Evolutionary conservation across 1,284 basidiomycete genomes (phyloP).

Genomic region (Cutaneotrichosporon spelunceum): DNA sequence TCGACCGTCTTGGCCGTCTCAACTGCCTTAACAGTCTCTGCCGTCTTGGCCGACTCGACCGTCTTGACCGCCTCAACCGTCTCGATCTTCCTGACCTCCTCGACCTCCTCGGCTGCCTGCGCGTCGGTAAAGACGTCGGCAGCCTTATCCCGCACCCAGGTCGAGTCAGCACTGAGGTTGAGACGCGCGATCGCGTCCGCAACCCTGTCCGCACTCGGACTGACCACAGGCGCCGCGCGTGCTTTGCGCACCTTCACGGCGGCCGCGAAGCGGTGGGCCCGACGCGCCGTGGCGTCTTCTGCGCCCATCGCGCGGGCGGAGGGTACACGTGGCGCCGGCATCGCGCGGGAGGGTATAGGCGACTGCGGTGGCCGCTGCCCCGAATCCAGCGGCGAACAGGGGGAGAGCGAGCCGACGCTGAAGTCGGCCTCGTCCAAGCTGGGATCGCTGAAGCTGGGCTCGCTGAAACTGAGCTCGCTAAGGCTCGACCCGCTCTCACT

Average conservation of each 20-base stretch:
- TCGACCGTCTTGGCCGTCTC: no score
- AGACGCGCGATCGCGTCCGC: neutral
- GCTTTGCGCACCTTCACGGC: neutral
- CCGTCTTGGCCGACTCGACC: no score
- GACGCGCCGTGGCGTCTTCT: neutral
- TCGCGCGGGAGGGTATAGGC: neutral
- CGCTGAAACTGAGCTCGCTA: neutral
- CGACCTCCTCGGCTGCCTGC: neutral
- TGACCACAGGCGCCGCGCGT: neutral
- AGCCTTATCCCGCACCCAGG: neutral
- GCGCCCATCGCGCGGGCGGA: neutral
- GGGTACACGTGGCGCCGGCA: neutral
- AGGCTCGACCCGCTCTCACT: slow-evolving; percentile 7
- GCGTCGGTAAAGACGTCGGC: neutral
- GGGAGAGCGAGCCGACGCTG: neutral
- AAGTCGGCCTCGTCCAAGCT: neutral
- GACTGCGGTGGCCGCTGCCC: neutral
- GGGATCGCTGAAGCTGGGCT: neutral
- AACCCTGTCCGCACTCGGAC: neutral
- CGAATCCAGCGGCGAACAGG: neutral
- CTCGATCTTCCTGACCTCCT: no score
- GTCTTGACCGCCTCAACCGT: no score
- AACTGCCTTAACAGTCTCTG: no score
- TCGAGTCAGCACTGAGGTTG: neutral
- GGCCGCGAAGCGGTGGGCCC: neutral